Base-by-base conservation (phyloP, 31 red algal species). In the Pterothamnion heteromorphum region DNA sequence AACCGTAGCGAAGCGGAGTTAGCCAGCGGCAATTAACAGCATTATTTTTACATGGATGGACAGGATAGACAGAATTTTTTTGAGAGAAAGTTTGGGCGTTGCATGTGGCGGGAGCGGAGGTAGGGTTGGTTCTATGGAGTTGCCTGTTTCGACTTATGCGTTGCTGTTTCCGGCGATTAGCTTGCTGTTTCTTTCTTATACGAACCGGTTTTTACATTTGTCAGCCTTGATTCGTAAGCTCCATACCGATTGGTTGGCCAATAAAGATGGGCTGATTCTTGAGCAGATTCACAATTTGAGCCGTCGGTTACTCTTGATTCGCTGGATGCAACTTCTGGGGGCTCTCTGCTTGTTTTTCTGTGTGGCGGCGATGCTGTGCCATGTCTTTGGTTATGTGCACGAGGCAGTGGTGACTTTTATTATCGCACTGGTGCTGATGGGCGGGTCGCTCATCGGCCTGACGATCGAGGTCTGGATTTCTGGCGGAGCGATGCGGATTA, bases 131-230 rank as follows among this genome's bases (percentile, higher is more conserved):
- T n/a, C n/a, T 64, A 88, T 88, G 85, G 34, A 71, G 14, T 14
- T 88, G 14, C 4, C 20, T 14, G 14, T 88, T 58, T 58, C 33
- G 4, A 88, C 85, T 58, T 39, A 31, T 21, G 85, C 85, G 21
- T 71, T 88, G 22, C 85, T 88, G 21, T 88, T 88, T 26, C 85
- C 85, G 5, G 85, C 85, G 36, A 39, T 88, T 20, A 88, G 85
- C 39, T 88, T 88, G 39, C 34, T 88, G 20, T 88, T 88, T 57
- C 85, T 88, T 57, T n/a, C 14, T 26, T 88, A 88, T 57, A 88
- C 85, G 85, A 88, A 88, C 33, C 85, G 85, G 4, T 88, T 88
- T 26, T 39, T 88, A 32, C 14, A 4, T 4, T 39, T 88, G 85
- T 44, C 85, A 18, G 22, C 85, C 4, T 26, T 88, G 33, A 26